Percentiles rank a stretch among this genome's conserved stretches.
Conservation (phyloP, 2,329 filamentous ascomycete genomes). For the Aspergillus sergii region DNA sequence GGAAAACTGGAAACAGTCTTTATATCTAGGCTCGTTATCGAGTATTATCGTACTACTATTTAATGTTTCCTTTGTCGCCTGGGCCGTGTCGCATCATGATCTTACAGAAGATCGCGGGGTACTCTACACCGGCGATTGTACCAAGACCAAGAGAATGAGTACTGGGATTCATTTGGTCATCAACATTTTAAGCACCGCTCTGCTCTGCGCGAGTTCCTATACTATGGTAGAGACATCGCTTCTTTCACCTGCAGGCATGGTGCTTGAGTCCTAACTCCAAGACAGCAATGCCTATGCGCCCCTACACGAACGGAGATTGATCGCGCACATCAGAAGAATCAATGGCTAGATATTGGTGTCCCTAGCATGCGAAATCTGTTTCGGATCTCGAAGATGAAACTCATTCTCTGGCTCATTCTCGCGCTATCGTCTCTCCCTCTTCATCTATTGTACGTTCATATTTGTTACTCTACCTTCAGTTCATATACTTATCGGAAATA, state of each 20-base stretch:
- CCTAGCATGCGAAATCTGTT: constrained; percentile 3
- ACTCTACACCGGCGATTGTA: constrained; percentile 8
- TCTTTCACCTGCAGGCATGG: background rate
- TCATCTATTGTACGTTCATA: constrained; percentile 9
- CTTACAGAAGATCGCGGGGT: background rate
- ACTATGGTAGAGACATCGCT: constrained; percentile 4
- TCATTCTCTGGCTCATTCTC: background rate
- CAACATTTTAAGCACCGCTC: constrained; percentile 12
- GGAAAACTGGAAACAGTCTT: background rate
- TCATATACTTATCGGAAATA: background rate
- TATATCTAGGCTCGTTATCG: background rate
- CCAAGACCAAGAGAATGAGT: background rate
- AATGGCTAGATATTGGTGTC: constrained; percentile 13
- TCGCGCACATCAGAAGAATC: background rate
- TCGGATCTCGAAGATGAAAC: background rate
- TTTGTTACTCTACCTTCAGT: background rate
- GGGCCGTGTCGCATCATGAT: constrained; percentile 2
- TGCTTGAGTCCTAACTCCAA: background rate
- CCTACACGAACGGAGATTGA: constrained; percentile 11
- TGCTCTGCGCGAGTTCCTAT: constrained; percentile 12
- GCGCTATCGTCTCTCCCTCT: constrained; percentile 3
- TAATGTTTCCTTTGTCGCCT: constrained; percentile 1
- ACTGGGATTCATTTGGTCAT: constrained; percentile 11
- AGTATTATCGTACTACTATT: background rate
- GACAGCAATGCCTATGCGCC: constrained; percentile 13